Conservation (phyloP, 2,329 filamentous ascomycete genomes). For the Epichloe uncinata region DNA sequence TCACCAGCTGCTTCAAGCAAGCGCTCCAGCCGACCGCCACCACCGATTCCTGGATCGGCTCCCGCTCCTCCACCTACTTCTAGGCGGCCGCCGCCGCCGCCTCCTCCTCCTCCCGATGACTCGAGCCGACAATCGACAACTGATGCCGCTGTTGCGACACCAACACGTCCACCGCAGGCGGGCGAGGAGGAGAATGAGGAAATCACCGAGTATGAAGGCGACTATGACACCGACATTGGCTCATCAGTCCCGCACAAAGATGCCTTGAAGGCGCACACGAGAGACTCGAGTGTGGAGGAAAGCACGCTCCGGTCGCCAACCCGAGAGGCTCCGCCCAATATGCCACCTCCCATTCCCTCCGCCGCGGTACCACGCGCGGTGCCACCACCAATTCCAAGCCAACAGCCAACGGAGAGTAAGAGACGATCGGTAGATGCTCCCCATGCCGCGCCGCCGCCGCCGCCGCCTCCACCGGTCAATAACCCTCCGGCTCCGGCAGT, state of each 20-base stretch:
- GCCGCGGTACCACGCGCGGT: conserved; percentile 41
- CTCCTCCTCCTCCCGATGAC: conserved; percentile 28
- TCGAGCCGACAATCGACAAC: conserved; percentile 46
- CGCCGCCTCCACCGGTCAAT: conserved; percentile 7
- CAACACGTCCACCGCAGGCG: conserved; percentile 28
- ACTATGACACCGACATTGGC: conserved; percentile 95
- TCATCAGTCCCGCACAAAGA: conserved; percentile 92
- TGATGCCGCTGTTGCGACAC: conserved; percentile 34
- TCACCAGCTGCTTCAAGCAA: conserved; percentile 31
- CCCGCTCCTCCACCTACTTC: conserved; percentile 35
- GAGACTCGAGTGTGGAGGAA: conserved; percentile 65
- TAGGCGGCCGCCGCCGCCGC: conserved; percentile 46
- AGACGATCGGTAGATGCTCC: conserved; percentile 59
- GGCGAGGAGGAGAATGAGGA: conserved; percentile 61
- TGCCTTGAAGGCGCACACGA: conserved; percentile 68
- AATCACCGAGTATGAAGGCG: conserved; percentile 87
- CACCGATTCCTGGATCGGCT: conserved; percentile 46
- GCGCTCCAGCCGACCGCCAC: conserved; percentile 43
- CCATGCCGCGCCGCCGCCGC: conserved; percentile 55
- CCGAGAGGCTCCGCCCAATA: conserved; percentile 28
- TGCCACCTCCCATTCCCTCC: conserved; percentile 44
- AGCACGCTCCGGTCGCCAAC: conserved; percentile 46
- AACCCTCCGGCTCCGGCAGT: conserved; percentile 11
- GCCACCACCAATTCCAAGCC: conserved; percentile 52
- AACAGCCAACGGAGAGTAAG: conserved; percentile 38